Conservation (phyloP, 495 filamentous ascomycete species). For the Lophiotrema nucula region DNA sequence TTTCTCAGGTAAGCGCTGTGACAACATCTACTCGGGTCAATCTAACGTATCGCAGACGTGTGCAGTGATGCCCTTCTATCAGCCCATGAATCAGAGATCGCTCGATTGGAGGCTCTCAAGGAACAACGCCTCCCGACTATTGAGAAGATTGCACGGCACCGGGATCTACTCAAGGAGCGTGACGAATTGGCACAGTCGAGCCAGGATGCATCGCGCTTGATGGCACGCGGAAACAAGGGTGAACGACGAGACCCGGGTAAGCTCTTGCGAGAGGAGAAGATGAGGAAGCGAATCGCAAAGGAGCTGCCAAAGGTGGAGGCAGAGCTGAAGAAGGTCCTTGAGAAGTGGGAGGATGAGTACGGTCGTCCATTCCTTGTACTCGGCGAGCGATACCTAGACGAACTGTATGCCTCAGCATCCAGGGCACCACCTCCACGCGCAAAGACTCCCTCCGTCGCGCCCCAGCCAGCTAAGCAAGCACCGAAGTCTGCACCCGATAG, state of each 20-base stretch:
- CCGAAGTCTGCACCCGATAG: conserved; percentile 46
- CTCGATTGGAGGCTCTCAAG: conserved; percentile 73
- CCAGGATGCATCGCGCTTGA: conserved; percentile 89
- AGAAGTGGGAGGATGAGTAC: conserved; percentile 90
- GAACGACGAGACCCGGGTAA: conserved; percentile 91
- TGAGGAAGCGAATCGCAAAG: conserved; percentile 93
- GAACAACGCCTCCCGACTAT: conserved; percentile 86
- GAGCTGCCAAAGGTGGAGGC: conserved; percentile 87
- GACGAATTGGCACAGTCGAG: conserved; percentile 83
- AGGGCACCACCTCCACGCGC: conserved; percentile 60
- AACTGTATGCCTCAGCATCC: conserved; percentile 61
- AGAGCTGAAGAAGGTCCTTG: conserved; percentile 76
- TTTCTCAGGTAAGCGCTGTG: too few species aligned
- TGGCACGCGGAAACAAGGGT: conserved; percentile 83
- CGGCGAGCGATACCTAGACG: conserved; percentile 83
- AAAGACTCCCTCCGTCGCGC: conserved; percentile 61
- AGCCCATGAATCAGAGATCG: conserved; percentile 86
- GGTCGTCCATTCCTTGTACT: conserved; percentile 90
- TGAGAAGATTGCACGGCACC: conserved; percentile 78
- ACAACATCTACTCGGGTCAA: too few species aligned
- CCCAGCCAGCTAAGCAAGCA: conserved; percentile 41
- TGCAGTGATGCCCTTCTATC: conserved; percentile 87
- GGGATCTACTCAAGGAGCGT: conserved; percentile 78
- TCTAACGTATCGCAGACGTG: too few species aligned
- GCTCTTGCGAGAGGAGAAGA: conserved; percentile 95